A percentile compares a stretch with the other conserved stretches of the same genome.
Conservation (phyloP, 805 yeast genomes). For the Ogataea paraovalis region DNA sequence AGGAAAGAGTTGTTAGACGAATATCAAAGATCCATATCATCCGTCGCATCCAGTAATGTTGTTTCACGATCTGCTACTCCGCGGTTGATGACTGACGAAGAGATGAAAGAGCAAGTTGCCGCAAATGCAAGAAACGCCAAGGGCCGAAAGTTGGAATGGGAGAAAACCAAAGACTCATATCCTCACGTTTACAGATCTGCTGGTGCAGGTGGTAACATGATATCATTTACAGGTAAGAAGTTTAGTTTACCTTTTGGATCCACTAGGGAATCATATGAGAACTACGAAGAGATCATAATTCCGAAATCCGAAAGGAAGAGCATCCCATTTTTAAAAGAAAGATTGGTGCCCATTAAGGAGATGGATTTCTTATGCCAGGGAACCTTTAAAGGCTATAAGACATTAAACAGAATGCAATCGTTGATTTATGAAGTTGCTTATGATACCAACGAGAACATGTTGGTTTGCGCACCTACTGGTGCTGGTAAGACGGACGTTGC, state of each 20-base stretch:
- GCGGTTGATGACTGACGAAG: conserved; percentile 47
- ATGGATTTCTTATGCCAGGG: conserved; percentile 78
- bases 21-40: conserved; percentile 7
- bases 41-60: not conserved
- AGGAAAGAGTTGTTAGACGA: conserved; percentile 31
- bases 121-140: conserved; percentile 47
- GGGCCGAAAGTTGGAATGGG: conserved; percentile 46
- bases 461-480: conserved; percentile 97
- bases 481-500: conserved; percentile 98
- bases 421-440: conserved; percentile 90
- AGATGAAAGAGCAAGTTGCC: conserved; percentile 49
- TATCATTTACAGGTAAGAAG: conserved; percentile 79
- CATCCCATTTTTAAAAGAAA: conserved; percentile 38
- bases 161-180: conserved; percentile 47
- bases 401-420: conserved; percentile 84
- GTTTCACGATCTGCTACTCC: conserved; percentile 4
- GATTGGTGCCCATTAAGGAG: conserved; percentile 53
- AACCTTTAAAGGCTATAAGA: conserved; percentile 74
- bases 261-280: conserved; percentile 52
- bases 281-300: conserved; percentile 70
- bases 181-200: conserved; percentile 83
- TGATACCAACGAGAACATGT: conserved; percentile 88
- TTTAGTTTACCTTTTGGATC: conserved; percentile 81
- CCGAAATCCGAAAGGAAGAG: conserved; percentile 60
- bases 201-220: conserved; percentile 59